phyloP scores from a whole-genome alignment of 2,329 filamentous ascomycete species.

The Colletotrichum cereale region DNA sequence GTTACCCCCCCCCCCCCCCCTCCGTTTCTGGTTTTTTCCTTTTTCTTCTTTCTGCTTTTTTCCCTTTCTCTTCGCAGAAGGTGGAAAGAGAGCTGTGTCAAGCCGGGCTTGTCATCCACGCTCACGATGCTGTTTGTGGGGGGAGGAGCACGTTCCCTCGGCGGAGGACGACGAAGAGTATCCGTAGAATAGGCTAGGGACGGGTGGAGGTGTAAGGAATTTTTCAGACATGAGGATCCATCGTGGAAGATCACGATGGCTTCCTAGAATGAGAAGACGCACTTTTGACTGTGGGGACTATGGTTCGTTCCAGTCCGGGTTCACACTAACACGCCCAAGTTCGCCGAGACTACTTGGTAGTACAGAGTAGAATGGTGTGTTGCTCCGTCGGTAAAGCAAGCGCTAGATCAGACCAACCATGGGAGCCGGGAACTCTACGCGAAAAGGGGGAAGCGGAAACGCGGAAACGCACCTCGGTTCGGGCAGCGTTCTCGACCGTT shows the following conservation, averaged over 20 bases:
- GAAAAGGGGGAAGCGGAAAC: neutral
- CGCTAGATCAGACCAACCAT: neutral
- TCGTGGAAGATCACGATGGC: neutral
- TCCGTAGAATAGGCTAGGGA: no score
- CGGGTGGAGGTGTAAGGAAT: neutral
- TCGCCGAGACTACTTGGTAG: neutral
- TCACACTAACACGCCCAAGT: no score
- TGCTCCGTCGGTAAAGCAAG: slow-evolving; percentile 10
- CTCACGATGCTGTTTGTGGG: neutral
- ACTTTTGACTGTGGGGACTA: slow-evolving; percentile 3
- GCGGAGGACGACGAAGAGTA: slow-evolving; percentile 1
- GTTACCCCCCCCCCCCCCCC: no score
- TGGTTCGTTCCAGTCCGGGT: neutral
- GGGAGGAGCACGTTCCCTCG: neutral
- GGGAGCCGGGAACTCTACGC: neutral
- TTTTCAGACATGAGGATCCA: neutral
- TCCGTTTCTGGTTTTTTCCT: slow-evolving; percentile 15
- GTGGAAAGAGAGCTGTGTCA: no score
- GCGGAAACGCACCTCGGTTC: neutral
- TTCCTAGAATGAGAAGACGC: neutral
- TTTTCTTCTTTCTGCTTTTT: neutral
- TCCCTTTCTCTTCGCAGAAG: neutral
- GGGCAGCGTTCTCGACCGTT: neutral
- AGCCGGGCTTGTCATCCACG: neutral
- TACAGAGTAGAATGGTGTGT: neutral